Percentiles rank a stretch among this genome's conserved stretches.
Evolutionary conservation across 331 rosid genomes (phyloP).

Genomic region (Rhamnella rubrinervis): DNA sequence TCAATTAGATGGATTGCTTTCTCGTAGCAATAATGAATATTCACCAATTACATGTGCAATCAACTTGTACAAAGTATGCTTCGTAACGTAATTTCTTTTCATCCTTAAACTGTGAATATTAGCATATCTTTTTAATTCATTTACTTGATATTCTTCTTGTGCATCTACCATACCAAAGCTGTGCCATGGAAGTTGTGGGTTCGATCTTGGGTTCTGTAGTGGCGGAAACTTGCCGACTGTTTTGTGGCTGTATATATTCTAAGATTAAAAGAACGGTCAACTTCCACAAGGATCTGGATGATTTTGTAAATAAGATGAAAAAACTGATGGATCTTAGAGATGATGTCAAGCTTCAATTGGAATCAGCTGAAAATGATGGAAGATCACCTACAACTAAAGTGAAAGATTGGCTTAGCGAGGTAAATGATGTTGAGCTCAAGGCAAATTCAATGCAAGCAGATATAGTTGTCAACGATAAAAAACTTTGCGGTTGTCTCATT

Average conservation of each 20-base stretch:
- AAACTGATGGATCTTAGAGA: background rate
- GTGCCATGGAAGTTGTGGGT: background rate
- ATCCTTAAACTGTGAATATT: background rate
- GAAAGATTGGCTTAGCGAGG: background rate
- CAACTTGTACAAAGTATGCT: too few relatives aligned
- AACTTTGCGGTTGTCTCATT: background rate
- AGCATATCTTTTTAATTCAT: background rate
- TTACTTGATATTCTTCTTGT: background rate
- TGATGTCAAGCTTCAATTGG: background rate
- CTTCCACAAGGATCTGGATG: slow-evolving; percentile 1
- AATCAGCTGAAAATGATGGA: slow-evolving; percentile 1
- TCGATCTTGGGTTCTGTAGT: background rate
- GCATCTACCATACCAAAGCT: background rate
- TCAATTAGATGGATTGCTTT: too few relatives aligned
- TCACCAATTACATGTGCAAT: too few relatives aligned
- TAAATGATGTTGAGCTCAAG: background rate
- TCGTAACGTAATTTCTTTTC: too few relatives aligned
- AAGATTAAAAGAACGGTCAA: background rate
- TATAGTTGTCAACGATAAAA: background rate
- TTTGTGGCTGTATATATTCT: background rate
- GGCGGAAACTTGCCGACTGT: background rate
- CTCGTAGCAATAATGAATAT: too few relatives aligned
- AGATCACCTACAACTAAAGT: background rate
- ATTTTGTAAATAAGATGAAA: slow-evolving; percentile 10
- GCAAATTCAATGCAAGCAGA: background rate